These are phyloP conservation scores for Orychophragmus violaceus DNA, from an alignment of 345 rosid genomes.

Conservation along the genomic window DNA sequence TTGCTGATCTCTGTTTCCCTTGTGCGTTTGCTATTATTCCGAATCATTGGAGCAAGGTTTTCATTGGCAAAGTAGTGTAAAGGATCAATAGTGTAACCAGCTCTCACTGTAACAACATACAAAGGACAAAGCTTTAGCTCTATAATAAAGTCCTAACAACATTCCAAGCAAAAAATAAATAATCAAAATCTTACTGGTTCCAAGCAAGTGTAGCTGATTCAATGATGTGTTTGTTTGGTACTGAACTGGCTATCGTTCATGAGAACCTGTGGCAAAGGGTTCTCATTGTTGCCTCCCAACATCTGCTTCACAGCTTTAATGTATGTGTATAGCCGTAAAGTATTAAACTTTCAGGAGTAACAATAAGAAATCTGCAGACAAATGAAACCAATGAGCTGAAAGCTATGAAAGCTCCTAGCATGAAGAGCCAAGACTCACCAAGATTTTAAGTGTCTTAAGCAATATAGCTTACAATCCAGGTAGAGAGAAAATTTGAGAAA, in stretches of 20 bases:
- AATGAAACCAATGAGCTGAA: neutral
- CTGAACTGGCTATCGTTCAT: conserved; percentile 47
- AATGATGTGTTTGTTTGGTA: conserved; percentile 52
- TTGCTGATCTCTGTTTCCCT: conserved; percentile 43
- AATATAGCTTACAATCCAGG: neutral
- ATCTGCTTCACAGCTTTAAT: conserved; percentile 42
- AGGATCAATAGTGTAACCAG: conserved; percentile 54
- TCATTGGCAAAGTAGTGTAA: conserved; percentile 66
- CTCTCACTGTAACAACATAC: conserved; percentile 41
- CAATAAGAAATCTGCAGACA: conserved; percentile 29
- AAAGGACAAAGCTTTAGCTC: neutral
- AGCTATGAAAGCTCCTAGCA: neutral
- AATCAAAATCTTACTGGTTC: conserved; percentile 46
- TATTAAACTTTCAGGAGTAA: conserved; percentile 13
- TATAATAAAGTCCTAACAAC: neutral
- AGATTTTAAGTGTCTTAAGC: neutral
- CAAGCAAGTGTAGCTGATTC: conserved; percentile 68
- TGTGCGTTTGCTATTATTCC: conserved; percentile 38
- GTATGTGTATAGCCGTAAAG: too few relatives aligned
- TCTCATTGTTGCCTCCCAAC: conserved; percentile 65
- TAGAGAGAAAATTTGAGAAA: neutral
- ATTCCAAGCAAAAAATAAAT: neutral
- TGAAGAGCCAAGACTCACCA: neutral
- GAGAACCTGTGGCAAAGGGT: conserved; percentile 45
- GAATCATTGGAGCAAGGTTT: conserved; percentile 44